Base-by-base conservation (phyloP, 2,329 filamentous ascomycete species). In the Penicillium rolfsii region DNA sequence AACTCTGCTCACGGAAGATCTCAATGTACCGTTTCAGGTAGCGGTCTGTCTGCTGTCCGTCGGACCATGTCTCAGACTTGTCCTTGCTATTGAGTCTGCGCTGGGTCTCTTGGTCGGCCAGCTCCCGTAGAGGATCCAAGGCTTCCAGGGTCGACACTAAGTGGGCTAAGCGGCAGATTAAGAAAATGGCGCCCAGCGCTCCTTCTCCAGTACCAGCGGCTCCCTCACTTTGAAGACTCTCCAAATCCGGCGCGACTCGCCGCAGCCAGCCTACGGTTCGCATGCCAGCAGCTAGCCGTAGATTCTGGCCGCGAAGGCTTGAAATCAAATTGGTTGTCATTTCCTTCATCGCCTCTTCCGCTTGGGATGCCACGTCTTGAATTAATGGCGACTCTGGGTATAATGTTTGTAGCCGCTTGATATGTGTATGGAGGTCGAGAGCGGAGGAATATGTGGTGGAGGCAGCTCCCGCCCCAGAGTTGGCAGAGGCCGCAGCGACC, bases 1-100 rank as follows among this genome's bases (percentile, higher is more conserved):
- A 99, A 73, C 91, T 97, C 77, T 99, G 95, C 77, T 99, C 95
- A 55, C 95, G 90, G 75, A 98, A 98, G 30, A 99, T 93, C 74
- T 99, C 95, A 70, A 99, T 91, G 76, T 96, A 99, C 52, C 93
- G 86, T 76, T 98, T 99, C 46, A 99, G 80, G 71, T 93, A 99
- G 55, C 93, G 86, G 76, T 98, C 95, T 0, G 93, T 97, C 75
- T 98, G 95, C 71, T 96, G 93, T 0, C 94, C 94, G 0, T 87
- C 72, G 0, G 75, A 74, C 77, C 76, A 79, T 2, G 70, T n/a
- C 55, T 62, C 41, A 61, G 71, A 65, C 45, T 69, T 71, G 46
- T 68, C 68, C 14, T 67, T 67, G 53, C 62, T 66, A 24, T 70
- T 68, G 40, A 66, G 62, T 49, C 85, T 77, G 45, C 80, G 80